Evolutionary conservation across 441 rosid genomes (phyloP).

Genomic region (Raphanus hybrid): DNA sequence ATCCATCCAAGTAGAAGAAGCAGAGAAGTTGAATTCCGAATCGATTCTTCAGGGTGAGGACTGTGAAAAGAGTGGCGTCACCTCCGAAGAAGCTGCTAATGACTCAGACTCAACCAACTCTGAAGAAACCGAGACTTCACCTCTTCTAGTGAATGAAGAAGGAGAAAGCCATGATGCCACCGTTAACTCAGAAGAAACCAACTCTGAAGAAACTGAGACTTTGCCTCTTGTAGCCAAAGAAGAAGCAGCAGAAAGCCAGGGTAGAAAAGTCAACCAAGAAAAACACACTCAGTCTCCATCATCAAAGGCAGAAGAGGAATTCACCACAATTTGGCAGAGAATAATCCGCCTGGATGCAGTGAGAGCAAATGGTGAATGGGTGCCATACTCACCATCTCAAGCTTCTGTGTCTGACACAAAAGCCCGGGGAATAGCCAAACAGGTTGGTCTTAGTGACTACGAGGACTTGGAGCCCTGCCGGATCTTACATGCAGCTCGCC

Average conservation of each 20-base stretch:
- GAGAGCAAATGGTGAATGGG: conserved; percentile 85
- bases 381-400: conserved; percentile 63
- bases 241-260: conserved; percentile 50
- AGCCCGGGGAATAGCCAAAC: conserved; percentile 64
- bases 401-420: conserved; percentile 62
- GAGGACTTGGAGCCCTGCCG: conserved; percentile 82
- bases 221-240: conserved; percentile 47
- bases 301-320: conserved; percentile 63
- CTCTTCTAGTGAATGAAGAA: conserved; percentile 51
- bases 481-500: conserved; percentile 73
- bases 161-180: conserved; percentile 46
- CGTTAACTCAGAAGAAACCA: conserved; percentile 43
- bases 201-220: conserved; percentile 57
- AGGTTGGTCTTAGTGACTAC: conserved; percentile 75
- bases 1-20: conserved; percentile 51
- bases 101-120: conserved; percentile 61
- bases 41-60: conserved; percentile 49
- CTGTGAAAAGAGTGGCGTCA: conserved; percentile 48
- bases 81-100: conserved; percentile 52
- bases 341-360: conserved; percentile 92
- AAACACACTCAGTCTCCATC: conserved; percentile 45
- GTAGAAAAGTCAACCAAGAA: conserved; percentile 31
- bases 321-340: conserved; percentile 78
- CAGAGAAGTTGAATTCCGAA: conserved; percentile 38
- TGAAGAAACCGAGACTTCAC: conserved; percentile 54